These are phyloP conservation scores for Lophium mytilinum DNA, from an alignment of 495 filamentous ascomycete genomes.

Conservation along the genomic window DNA sequence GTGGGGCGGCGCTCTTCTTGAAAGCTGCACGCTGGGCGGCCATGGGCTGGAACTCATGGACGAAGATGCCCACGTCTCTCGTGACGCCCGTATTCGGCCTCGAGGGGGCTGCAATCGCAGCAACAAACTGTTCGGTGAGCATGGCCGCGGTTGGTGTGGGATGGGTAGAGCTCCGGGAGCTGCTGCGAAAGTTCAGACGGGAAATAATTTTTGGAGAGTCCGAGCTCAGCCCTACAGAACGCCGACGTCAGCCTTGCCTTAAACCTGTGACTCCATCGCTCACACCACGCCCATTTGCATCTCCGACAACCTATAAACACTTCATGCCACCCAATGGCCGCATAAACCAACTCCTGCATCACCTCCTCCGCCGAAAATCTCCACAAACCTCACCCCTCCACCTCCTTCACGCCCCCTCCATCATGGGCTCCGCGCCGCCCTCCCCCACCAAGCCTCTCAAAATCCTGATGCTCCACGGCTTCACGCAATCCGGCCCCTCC, in stretches of 20 bases:
- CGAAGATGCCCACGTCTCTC: conserved; percentile 74
- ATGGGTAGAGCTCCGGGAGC: background rate
- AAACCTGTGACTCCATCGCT: no score
- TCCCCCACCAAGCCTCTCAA: conserved; percentile 23
- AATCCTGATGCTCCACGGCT: conserved; percentile 54
- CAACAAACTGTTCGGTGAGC: conserved; percentile 76
- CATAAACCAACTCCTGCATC: no score
- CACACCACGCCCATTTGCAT: background rate
- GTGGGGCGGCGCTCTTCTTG: conserved; percentile 82
- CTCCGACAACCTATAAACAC: background rate
- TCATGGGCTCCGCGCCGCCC: conserved; percentile 10
- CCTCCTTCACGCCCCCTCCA: conserved; percentile 4
- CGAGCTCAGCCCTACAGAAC: background rate
- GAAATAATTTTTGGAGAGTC: background rate
- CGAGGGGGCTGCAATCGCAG: conserved; percentile 58
- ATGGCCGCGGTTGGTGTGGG: conserved; percentile 35
- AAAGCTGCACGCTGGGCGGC: conserved; percentile 63
- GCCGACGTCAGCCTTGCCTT: background rate
- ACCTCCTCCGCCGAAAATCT: no score
- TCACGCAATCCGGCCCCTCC: conserved; percentile 80
- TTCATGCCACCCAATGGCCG: no score
- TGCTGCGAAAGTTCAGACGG: background rate
- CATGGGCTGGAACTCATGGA: conserved; percentile 72
- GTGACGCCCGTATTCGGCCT: conserved; percentile 55
- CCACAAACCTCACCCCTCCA: background rate